These are phyloP conservation scores for Danielozyma ontarioensis DNA, from an alignment of 805 yeast species.

Conservation along the genomic window DNA sequence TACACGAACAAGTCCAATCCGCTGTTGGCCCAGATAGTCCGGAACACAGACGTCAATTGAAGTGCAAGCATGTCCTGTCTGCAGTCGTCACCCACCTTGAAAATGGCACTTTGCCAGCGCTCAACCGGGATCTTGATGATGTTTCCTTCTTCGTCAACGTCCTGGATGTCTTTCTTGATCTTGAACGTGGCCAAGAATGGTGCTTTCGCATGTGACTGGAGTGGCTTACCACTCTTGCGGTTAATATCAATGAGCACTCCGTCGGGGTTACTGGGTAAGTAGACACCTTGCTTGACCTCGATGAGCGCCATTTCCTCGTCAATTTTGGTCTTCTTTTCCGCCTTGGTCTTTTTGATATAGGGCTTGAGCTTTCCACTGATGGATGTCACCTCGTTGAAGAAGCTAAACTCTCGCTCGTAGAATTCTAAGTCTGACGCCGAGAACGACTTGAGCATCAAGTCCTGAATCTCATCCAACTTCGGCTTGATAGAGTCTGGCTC, in stretches of 20 bases:
- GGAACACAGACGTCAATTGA: slow-evolving; percentile 85
- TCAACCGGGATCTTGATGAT: slow-evolving; percentile 42
- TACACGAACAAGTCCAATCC: slow-evolving; percentile 89
- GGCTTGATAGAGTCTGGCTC: slow-evolving; percentile 83
- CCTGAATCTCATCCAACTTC: slow-evolving; percentile 65
- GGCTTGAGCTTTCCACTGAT: slow-evolving; percentile 96
- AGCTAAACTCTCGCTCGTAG: slow-evolving; percentile 79
- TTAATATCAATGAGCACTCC: slow-evolving; percentile 91
- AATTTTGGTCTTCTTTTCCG: slow-evolving; percentile 92
- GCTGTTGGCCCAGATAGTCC: slow-evolving; percentile 81
- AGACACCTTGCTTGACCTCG: slow-evolving; percentile 72
- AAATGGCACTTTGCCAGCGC: slow-evolving; percentile 90
- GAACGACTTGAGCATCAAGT: slow-evolving; percentile 58
- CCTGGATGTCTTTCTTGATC: slow-evolving; percentile 55
- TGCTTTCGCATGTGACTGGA: slow-evolving; percentile 98
- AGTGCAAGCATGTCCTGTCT: slow-evolving; percentile 94
- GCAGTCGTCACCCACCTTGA: slow-evolving; percentile 99
- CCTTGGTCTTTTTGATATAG: slow-evolving; percentile 86
- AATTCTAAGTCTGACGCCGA: slow-evolving; percentile 55
- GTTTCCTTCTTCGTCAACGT: slow-evolving; percentile 36
- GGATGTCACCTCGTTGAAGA: slow-evolving; percentile 85
- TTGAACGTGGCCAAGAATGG: slow-evolving; percentile 97
- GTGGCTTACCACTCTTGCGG: slow-evolving; percentile 86
- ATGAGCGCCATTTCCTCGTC: slow-evolving; percentile 92
- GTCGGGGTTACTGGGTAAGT: slow-evolving; percentile 94